Percentiles rank a stretch among this genome's conserved stretches.
phyloP scores from a whole-genome alignment of 768 basidiomycete species.

The Omphalotus guepiniiformis region DNA sequence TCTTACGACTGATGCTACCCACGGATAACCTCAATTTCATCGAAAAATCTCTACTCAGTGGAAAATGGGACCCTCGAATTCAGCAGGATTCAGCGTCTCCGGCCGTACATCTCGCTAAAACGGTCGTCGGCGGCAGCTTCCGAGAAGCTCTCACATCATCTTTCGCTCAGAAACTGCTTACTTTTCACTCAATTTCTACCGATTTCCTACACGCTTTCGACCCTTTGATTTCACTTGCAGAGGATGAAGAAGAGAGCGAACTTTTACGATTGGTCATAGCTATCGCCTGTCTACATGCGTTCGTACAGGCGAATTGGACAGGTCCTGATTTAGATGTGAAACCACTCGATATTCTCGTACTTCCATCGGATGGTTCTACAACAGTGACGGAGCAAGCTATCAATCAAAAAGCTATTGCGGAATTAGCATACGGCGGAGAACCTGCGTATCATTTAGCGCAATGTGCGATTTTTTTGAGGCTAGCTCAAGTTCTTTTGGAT shows the following conservation, averaged over 20 bases:
- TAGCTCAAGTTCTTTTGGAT: conserved; percentile 68
- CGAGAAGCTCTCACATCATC: conserved; percentile 44
- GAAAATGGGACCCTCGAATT: conserved; percentile 33
- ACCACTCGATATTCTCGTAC: conserved; percentile 37
- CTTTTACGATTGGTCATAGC: conserved; percentile 59
- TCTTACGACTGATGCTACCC: no score
- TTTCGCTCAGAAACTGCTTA: conserved; percentile 37
- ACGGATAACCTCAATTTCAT: conserved; percentile 29
- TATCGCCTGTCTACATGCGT: conserved; percentile 81
- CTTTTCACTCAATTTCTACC: conserved; percentile 24
- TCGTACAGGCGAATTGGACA: conserved; percentile 94
- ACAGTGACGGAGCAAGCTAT: conserved; percentile 43
- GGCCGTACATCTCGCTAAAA: conserved; percentile 41
- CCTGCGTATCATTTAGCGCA: conserved; percentile 91
- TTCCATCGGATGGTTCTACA: conserved; percentile 18
- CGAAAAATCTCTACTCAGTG: conserved; percentile 56
- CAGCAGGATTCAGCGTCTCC: conserved; percentile 16
- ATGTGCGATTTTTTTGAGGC: conserved; percentile 62
- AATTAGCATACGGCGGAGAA: conserved; percentile 84
- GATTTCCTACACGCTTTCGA: conserved; percentile 37
- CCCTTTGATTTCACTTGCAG: conserved; percentile 14
- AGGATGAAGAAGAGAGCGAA: conserved; percentile 43
- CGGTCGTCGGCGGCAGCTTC: conserved; percentile 59
- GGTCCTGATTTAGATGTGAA: conserved; percentile 77
- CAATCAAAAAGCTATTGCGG: conserved; percentile 62